These are phyloP conservation scores for Microdochium paspali DNA, from an alignment of 2,329 filamentous ascomycete species.

Conservation along the genomic window DNA sequence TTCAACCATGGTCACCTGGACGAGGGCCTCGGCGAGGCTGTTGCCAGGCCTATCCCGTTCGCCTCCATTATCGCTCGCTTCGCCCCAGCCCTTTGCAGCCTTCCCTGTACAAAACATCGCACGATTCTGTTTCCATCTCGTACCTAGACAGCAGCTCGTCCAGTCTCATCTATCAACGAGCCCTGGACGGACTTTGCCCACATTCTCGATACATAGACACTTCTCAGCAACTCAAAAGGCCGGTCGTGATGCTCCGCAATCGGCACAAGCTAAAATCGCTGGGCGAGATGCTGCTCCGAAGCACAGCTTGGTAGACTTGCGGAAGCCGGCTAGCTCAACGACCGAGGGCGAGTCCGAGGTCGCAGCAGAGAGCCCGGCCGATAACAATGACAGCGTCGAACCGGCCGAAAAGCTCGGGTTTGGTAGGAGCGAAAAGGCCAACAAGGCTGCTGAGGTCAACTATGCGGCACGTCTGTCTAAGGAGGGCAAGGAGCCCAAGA, in stretches of 20 bases:
- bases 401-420: slow-evolving; percentile 53
- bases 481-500: slow-evolving; percentile 52
- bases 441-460: slow-evolving; percentile 81
- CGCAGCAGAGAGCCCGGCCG: slow-evolving; percentile 7
- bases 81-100: background rate
- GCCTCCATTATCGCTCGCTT: background rate
- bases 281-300: slow-evolving; percentile 4
- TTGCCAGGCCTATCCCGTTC: background rate
- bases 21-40: background rate
- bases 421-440: slow-evolving; percentile 70
- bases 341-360: background rate
- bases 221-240: slow-evolving; percentile 10
- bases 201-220: slow-evolving; percentile 6
- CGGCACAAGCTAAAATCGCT: slow-evolving; percentile 1
- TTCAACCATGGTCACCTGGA: background rate
- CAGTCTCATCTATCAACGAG: background rate
- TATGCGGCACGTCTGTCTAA: slow-evolving; percentile 80
- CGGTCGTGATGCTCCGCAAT: slow-evolving; percentile 4
- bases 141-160: background rate
- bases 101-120: background rate
- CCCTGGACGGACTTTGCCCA: background rate
- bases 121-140: background rate
- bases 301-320: slow-evolving; percentile 19
- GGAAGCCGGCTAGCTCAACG: background rate
- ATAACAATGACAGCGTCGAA: slow-evolving; percentile 27